These are phyloP conservation scores for Candida neerlandica DNA, from an alignment of 1,139 yeast genomes.

Conservation along the genomic window DNA sequence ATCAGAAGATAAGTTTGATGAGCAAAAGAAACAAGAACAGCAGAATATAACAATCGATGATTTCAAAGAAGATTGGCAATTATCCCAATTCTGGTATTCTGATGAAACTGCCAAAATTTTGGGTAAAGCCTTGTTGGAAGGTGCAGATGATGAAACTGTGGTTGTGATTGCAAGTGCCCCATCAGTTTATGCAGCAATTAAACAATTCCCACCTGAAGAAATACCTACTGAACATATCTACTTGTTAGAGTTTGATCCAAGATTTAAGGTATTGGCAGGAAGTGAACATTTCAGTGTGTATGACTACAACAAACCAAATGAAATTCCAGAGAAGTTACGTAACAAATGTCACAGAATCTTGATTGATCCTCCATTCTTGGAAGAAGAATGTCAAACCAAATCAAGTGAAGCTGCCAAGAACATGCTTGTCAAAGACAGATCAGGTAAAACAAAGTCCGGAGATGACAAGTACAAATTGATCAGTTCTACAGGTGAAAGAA, in stretches of 20 bases:
- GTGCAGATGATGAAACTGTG: constrained; percentile 70
- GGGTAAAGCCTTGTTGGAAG: constrained; percentile 72
- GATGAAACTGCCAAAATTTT: constrained; percentile 70
- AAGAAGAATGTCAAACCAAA: constrained; percentile 77
- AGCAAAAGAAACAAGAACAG: constrained; percentile 13
- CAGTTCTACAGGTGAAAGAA: constrained; percentile 87
- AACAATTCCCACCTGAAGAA: constrained; percentile 49
- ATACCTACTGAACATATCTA: constrained; percentile 71
- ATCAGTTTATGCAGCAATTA: constrained; percentile 84
- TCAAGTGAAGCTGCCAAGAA: constrained; percentile 71
- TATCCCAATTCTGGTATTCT: constrained; percentile 88
- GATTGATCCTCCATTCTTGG: constrained; percentile 88
- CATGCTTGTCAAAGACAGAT: constrained; percentile 47
- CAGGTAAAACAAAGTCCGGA: constrained; percentile 40
- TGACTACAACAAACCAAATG: constrained; percentile 72
- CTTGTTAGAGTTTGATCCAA: constrained; percentile 72
- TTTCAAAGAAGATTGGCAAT: constrained; percentile 91
- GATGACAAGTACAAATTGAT: constrained; percentile 53
- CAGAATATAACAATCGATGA: constrained; percentile 50
- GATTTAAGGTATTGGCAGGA: constrained; percentile 76
- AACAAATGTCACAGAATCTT: constrained; percentile 73
- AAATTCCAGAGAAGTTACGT: constrained; percentile 57
- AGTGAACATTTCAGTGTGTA: constrained; percentile 65
- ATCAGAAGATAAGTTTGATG: constrained; percentile 58
- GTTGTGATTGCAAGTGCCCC: constrained; percentile 87